Conservation (phyloP, 169 alveolate genomes). For the Plasmodium berghei region DNA sequence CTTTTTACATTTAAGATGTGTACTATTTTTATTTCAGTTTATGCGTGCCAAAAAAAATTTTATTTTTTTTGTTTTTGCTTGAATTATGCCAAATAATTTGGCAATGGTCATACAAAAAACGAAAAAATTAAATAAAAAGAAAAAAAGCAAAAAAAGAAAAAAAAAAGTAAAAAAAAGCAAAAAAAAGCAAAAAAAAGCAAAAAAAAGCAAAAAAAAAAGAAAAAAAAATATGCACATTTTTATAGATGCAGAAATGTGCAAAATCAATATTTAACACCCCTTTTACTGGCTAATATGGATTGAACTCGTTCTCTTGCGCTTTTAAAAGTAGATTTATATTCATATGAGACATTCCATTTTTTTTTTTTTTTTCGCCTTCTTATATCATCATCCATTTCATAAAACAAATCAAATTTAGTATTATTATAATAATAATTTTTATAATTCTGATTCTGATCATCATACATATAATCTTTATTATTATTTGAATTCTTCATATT, state of each 20-base stretch:
- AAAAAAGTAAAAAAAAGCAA: background rate
- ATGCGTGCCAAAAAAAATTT: background rate
- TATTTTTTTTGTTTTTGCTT: slow-evolving; percentile 1
- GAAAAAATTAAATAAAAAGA: background rate
- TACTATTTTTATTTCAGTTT: no score
- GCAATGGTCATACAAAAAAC: background rate
- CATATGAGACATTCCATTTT: slow-evolving; percentile 20
- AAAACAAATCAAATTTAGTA: slow-evolving; percentile 51
- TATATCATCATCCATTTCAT: slow-evolving; percentile 41
- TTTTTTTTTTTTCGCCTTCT: slow-evolving; percentile 26
- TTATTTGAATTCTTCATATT: background rate
- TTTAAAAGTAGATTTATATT: slow-evolving; percentile 23
- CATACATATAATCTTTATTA: background rate
- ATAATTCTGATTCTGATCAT: slow-evolving; percentile 46
- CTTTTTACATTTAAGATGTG: no score
- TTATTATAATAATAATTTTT: slow-evolving; percentile 60
- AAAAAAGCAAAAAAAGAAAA: background rate
- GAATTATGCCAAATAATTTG: background rate
- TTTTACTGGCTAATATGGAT: slow-evolving; percentile 29
- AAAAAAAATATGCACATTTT: background rate
- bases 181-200: background rate
- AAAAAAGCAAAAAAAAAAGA: background rate
- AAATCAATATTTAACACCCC: slow-evolving; percentile 26
- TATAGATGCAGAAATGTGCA: background rate
- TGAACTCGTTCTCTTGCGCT: slow-evolving; percentile 66